phyloP scores from a whole-genome alignment of 192 early-diverging fungal species.

The Backusella mclennaniae region DNA sequence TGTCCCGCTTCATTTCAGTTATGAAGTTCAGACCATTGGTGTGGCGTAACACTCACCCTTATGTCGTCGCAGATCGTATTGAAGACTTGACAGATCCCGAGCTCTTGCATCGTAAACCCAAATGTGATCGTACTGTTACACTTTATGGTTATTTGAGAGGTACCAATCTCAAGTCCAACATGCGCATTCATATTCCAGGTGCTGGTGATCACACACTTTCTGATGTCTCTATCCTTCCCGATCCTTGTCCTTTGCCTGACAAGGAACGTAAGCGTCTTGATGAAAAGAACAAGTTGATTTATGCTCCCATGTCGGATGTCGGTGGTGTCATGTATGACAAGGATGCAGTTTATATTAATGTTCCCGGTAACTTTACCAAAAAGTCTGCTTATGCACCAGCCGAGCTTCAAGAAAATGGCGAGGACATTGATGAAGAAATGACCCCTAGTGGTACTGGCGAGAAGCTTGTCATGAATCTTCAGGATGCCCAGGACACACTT shows the following conservation, averaged over 20 bases:
- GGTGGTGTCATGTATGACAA: conserved; percentile 99
- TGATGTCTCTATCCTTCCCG: conserved; percentile 75
- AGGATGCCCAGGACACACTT: conserved; percentile 77
- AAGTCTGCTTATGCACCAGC: conserved; percentile 44
- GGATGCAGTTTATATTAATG: conserved; percentile 98
- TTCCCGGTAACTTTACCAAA: conserved; percentile 81
- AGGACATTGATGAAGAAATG: conserved; percentile 34
- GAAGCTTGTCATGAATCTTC: conserved; percentile 89
- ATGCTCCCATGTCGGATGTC: conserved; percentile 98
- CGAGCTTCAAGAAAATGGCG: conserved; percentile 39
- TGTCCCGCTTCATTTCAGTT: conserved; percentile 97
- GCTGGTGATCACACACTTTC: conserved; percentile 83
- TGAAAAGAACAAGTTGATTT: conserved; percentile 95
- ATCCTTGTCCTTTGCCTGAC: conserved; percentile 97
- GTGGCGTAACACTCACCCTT: conserved; percentile 98
- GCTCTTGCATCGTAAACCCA: conserved; percentile 71
- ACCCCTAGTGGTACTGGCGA: conserved; percentile 64
- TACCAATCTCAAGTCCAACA: conserved; percentile 84
- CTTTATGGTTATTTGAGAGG: conserved; percentile 96
- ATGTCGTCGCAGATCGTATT: conserved; percentile 93
- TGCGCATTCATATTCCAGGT: conserved; percentile 95
- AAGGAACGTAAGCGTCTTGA: conserved; percentile 86
- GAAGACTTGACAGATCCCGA: conserved; percentile 97
- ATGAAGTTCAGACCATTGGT: conserved; percentile 96
- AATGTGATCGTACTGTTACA: conserved; percentile 89